phyloP scores from a whole-genome alignment of 805 yeast genomes.

The Yamadazyma laniorum region DNA sequence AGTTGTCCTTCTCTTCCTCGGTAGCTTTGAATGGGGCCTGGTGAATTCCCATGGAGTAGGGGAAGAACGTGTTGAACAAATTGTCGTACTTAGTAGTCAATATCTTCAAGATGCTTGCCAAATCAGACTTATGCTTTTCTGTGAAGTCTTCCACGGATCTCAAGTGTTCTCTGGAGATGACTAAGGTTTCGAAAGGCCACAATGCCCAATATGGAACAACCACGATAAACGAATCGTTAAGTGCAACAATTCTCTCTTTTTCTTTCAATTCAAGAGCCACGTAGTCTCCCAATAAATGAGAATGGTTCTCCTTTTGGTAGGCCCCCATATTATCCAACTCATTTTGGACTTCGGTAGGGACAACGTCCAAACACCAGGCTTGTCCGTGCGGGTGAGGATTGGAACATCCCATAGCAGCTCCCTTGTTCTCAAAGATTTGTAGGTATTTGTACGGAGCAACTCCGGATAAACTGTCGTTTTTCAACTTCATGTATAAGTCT shows the following conservation, averaged over 20 bases:
- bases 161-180: constrained; percentile 56
- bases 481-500: constrained; percentile 45
- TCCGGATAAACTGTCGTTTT: constrained; percentile 31
- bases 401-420: constrained; percentile 79
- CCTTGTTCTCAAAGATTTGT: constrained; percentile 77
- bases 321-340: constrained; percentile 53
- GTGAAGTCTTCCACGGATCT: constrained; percentile 48
- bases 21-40: constrained; percentile 61
- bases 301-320: constrained; percentile 40
- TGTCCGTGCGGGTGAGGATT: constrained; percentile 84
- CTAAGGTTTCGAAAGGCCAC: constrained; percentile 77
- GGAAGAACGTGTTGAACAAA: constrained; percentile 65
- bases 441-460: constrained; percentile 53
- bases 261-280: constrained; percentile 53
- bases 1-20: constrained; percentile 39
- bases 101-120: constrained; percentile 52
- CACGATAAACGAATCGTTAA: constrained; percentile 62
- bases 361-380: constrained; percentile 67
- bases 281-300: constrained; percentile 62
- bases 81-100: constrained; percentile 70
- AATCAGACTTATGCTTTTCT: constrained; percentile 47
- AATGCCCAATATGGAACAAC: constrained; percentile 81
- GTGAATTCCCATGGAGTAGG: constrained; percentile 80
- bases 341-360: constrained; percentile 65
- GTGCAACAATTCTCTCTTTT: constrained; percentile 50